phyloP scores from a whole-genome alignment of 1,139 yeast genomes.

The Petasospora fabianii region DNA sequence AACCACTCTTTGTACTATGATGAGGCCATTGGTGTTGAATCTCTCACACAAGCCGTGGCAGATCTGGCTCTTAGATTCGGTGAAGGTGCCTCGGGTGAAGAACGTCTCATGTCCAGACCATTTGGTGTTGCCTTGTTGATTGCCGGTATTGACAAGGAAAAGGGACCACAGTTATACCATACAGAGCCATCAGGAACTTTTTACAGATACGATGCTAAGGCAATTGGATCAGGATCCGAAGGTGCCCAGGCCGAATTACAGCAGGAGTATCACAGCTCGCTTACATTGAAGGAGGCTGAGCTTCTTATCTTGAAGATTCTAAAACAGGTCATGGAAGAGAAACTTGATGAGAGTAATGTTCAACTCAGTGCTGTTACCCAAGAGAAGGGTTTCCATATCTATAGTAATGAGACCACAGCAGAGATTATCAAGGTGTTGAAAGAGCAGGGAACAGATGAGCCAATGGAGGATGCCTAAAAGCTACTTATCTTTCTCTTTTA shows the following conservation, averaged over 20 bases:
- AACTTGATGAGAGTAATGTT: conserved; percentile 91
- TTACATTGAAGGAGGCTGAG: conserved; percentile 95
- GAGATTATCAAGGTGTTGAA: conserved; percentile 73
- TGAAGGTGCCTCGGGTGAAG: conserved; percentile 97
- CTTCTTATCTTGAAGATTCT: conserved; percentile 81
- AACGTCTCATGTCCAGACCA: conserved; percentile 96
- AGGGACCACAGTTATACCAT: conserved; percentile 94
- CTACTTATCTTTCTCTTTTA: too few relatives aligned
- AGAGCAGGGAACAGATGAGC: conserved; percentile 59
- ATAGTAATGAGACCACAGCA: conserved; percentile 79
- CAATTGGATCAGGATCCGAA: conserved; percentile 97
- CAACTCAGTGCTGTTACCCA: conserved; percentile 91
- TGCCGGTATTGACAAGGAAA: conserved; percentile 90
- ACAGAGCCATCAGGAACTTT: conserved; percentile 99
- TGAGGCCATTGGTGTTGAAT: conserved; percentile 89
- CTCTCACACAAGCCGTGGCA: conserved; percentile 93
- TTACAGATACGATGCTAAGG: conserved; percentile 96
- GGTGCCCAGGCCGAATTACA: conserved; percentile 98
- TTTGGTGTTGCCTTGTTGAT: conserved; percentile 96
- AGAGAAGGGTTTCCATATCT: conserved; percentile 83
- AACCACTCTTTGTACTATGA: conserved; percentile 89
- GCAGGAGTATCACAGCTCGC: conserved; percentile 91
- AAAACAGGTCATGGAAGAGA: conserved; percentile 99
- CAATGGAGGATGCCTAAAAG: conserved; percentile 16
- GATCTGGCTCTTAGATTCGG: conserved; percentile 97